Conservation (phyloP, 139 green algal genomes). For the Closterium sp. region DNA sequence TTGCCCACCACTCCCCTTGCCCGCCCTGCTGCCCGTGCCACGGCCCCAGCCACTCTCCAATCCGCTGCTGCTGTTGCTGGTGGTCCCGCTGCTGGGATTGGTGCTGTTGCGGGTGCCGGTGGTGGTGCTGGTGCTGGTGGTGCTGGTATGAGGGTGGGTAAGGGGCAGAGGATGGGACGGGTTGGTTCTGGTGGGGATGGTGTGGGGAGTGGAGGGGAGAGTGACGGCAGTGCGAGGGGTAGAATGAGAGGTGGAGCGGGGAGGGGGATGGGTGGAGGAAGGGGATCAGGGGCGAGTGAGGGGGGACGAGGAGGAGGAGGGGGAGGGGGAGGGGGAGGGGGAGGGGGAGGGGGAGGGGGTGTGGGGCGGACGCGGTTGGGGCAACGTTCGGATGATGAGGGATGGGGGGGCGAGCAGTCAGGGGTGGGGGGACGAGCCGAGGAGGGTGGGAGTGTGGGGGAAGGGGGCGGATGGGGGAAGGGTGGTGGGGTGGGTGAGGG, state of each 20-base stretch:
- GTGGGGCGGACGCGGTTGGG: neutral
- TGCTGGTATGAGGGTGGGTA: neutral
- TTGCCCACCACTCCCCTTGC: neutral
- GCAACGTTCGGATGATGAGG: neutral
- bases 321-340: too few relatives aligned
- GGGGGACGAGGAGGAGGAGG: too few relatives aligned
- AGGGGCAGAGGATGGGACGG: neutral
- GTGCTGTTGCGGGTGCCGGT: neutral
- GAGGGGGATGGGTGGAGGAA: neutral
- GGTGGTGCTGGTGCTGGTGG: neutral
- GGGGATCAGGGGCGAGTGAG: too few relatives aligned
- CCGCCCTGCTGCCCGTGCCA: neutral
- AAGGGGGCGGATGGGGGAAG: neutral
- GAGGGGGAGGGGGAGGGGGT: neutral
- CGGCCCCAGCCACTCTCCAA: neutral
- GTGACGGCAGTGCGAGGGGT: neutral
- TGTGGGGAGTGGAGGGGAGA: neutral
- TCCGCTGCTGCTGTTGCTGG: too few relatives aligned
- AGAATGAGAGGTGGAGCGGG: neutral
- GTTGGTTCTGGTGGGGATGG: neutral
- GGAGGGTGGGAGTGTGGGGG: neutral
- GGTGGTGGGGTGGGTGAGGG: too few relatives aligned
- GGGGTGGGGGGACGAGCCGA: neutral
- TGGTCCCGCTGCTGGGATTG: neutral
- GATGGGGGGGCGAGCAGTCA: neutral